Evolutionary conservation across 2,329 filamentous ascomycete species (phyloP).

Genomic region (Metarhizium brunneum): DNA sequence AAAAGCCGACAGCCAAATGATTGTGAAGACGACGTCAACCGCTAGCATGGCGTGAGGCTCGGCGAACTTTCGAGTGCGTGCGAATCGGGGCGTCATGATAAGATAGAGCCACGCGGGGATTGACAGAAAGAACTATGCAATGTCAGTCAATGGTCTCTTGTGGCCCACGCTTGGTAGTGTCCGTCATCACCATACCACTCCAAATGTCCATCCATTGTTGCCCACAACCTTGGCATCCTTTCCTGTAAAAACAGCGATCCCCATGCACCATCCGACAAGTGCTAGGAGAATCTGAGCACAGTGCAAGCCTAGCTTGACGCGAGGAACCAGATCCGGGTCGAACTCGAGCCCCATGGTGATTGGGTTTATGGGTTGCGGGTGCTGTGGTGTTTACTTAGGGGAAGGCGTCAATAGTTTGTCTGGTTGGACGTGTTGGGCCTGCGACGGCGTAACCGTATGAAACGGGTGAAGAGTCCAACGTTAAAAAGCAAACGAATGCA

Average conservation of each 20-base stretch:
- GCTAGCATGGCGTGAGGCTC: slow-evolving; percentile 52
- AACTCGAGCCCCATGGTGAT: slow-evolving; percentile 40
- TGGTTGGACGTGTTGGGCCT: neutral
- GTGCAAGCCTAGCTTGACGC: slow-evolving; percentile 49
- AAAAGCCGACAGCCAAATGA: slow-evolving; percentile 60
- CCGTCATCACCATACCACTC: slow-evolving; percentile 38
- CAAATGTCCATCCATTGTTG: slow-evolving; percentile 55
- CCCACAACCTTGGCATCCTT: slow-evolving; percentile 41
- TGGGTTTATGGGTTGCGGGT: slow-evolving; percentile 4
- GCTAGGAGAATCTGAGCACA: slow-evolving; percentile 43
- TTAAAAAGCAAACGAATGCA: neutral
- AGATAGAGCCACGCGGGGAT: slow-evolving; percentile 57
- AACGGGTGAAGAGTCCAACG: neutral
- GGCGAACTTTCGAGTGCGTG: slow-evolving; percentile 51
- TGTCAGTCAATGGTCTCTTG: neutral
- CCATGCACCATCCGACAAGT: slow-evolving; percentile 48
- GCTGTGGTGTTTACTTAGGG: neutral
- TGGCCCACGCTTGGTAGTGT: neutral
- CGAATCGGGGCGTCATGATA: slow-evolving; percentile 54
- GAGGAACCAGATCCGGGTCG: slow-evolving; percentile 44
- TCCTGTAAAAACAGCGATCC: slow-evolving; percentile 48
- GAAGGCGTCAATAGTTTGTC: neutral
- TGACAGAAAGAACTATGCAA: slow-evolving; percentile 50
- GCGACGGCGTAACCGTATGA: neutral
- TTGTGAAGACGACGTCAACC: slow-evolving; percentile 46